Evolutionary conservation across 352 stramenopile species (phyloP), one percentile per base, ranked within the genome.

Genomic region (Globisporangium canariense): DNA sequence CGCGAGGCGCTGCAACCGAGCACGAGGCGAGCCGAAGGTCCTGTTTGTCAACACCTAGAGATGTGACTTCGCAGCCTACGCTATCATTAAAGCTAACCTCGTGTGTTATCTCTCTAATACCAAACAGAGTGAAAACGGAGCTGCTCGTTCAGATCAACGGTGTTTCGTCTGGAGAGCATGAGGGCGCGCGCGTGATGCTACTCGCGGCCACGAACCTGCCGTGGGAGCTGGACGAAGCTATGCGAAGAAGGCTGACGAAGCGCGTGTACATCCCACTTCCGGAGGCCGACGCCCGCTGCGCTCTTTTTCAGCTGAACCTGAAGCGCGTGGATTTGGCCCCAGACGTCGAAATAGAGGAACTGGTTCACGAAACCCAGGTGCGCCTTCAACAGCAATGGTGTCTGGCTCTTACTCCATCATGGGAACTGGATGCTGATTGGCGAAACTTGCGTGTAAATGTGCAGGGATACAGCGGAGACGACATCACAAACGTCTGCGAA

Each of bases 141-240:
- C 77, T 99, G 45, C 86, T 99, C 8, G 90, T 99, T n/a, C 97
- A 99, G 75, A 99, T 99, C 81, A 98, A 99, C 70, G 97, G 97
- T n/a, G 81, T 99, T 3, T 56, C 51, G 6, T 70, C 65, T 4
- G 58, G 65, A 2, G 65, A 70, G 4, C 58, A 83, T 25, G 22
- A 98, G 98, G 69, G 69, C 93, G 30, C 94, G 64, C 78, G 74
- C 28, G 87, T 96, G 22, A 96, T 98, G 75, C 83, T 99, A 10
- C 77, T 99, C 32, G 97, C 92, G 25, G 97, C 97, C 3, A 98
- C 93, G 2, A 99, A 99, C 72, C 74, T 98, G 14, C 97, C 97
- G 32, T 99, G 97, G 97, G 94, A 99, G 54, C 69, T 99, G 9
- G 97, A 99, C 69, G 76, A 97, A 62, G 94, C 91, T 4, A 84